These are phyloP conservation scores for Taphrina pruni DNA, from an alignment of 1,139 yeast species.

Conservation along the genomic window DNA sequence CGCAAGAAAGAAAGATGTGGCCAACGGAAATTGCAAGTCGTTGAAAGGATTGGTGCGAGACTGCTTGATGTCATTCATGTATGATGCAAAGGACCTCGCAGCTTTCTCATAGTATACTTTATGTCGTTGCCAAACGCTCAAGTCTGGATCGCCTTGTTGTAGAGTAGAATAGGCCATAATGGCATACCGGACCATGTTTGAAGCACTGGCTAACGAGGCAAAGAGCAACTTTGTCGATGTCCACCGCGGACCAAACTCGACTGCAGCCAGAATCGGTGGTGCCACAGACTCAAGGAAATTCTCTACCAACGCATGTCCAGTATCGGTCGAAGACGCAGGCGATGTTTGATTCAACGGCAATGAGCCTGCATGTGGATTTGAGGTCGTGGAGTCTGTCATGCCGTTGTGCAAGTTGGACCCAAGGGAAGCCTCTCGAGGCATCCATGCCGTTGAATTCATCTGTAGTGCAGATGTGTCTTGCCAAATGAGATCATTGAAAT, in stretches of 20 bases:
- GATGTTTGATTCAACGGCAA: background rate
- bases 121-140: background rate
- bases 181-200: constrained; percentile 7
- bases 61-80: background rate
- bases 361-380: background rate
- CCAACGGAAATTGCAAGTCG: constrained; percentile 1
- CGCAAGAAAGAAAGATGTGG: constrained; percentile 1
- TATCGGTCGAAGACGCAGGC: constrained; percentile 8
- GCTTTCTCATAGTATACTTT: constrained; percentile 4
- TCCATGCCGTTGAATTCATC: background rate
- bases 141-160: background rate
- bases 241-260: constrained; percentile 13
- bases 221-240: constrained; percentile 1
- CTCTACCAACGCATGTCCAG: constrained; percentile 3
- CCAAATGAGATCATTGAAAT: constrained; percentile 10
- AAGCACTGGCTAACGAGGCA: constrained; percentile 7
- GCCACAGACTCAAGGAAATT: background rate
- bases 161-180: constrained; percentile 12
- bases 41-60: background rate
- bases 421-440: background rate
- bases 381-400: background rate
- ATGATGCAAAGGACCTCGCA: background rate
- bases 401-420: background rate
- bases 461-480: constrained; percentile 7
- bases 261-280: constrained; percentile 10